Base-by-base conservation (phyloP, 768 basidiomycete genomes). In the Obba rivulosa region DNA sequence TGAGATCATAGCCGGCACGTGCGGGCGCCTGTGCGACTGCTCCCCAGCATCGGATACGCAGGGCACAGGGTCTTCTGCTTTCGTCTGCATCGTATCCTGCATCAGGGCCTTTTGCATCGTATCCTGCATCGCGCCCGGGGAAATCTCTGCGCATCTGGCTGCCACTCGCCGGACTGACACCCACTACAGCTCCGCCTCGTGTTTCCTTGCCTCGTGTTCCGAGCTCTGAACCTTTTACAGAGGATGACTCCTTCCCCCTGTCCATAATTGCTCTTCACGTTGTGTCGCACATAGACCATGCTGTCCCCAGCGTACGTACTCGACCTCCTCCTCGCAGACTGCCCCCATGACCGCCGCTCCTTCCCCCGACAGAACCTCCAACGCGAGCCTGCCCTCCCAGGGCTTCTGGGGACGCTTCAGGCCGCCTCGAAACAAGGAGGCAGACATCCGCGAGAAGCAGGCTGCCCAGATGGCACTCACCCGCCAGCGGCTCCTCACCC, bases 401-500 rank as follows among this genome's bases (percentile, higher is more conserved):
- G 68, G 69, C 10, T 77, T 77, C 57, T 77, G 76, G 76, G 78
- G 77, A 52, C 87, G 81, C 64, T 78, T 88, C 70, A 85, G 82
- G 40, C 59, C 55, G 39, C 54, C 58, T 53, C 87, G 85, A 69
- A 63, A 71, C 65, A 86, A 85, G 70, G 83, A 87, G 48, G 67
- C 66, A 56, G 81, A 84, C n/a, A 67, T 76, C 54, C 73, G 77
- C 56, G 71, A 76, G 41, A 69, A 66, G 46, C 73, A 75, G 23
- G 69, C 74, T 18, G 52, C 55, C 1, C 77, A 77, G 18, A 85
- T 87, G 81, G 78, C 85, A 3, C 74, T 90, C 57, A 74, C 83
- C 21, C 70, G 87, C 46, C 84, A 85, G 56, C 80, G 85, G 51
- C 78, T 89, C 55, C 75, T 92, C 57, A 92, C 90, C 50, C 79